Conservation (phyloP, 441 rosid species). For the Adansonia rubrostipa region DNA sequence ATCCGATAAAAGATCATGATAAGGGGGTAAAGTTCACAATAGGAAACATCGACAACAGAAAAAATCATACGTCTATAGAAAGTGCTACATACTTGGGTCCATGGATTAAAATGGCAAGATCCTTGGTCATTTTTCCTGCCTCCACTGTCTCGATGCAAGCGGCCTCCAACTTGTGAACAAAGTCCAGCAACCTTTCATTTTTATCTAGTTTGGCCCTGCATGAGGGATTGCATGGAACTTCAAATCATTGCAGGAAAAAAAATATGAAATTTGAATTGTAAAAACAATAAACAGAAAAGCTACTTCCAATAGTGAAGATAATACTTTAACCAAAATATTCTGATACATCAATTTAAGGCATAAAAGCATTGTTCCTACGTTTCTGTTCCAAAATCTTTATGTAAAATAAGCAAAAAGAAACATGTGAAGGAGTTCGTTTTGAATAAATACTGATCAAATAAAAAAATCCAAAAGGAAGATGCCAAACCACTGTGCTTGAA, state of each 20-base stretch:
- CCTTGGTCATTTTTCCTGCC: conserved; percentile 93
- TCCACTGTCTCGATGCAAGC: conserved; percentile 87
- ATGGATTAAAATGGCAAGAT: conserved; percentile 80
- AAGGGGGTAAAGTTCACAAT: not conserved
- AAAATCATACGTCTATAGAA: conserved; percentile 8
- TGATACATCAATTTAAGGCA: not conserved
- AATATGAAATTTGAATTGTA: not conserved
- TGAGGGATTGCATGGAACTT: conserved; percentile 8
- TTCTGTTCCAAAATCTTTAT: not conserved
- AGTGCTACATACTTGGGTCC: conserved; percentile 69
- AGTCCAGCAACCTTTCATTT: conserved; percentile 70
- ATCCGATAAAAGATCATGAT: not conserved
- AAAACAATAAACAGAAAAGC: not conserved
- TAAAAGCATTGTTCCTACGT: not conserved
- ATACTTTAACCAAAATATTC: not conserved
- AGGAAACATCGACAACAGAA: not conserved
- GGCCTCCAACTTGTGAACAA: conserved; percentile 78
- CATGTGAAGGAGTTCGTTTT: not conserved
- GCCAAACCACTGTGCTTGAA: not conserved
- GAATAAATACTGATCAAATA: not conserved
- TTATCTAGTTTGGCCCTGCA: conserved; percentile 85
- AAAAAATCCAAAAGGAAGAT: conserved; percentile 11
- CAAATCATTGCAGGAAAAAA: not conserved
- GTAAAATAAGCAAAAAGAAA: not conserved
- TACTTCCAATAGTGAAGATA: not conserved